These are phyloP conservation scores for Oryza meyeriana DNA, from an alignment of 176 grass and related monocot species.

Conservation along the genomic window DNA sequence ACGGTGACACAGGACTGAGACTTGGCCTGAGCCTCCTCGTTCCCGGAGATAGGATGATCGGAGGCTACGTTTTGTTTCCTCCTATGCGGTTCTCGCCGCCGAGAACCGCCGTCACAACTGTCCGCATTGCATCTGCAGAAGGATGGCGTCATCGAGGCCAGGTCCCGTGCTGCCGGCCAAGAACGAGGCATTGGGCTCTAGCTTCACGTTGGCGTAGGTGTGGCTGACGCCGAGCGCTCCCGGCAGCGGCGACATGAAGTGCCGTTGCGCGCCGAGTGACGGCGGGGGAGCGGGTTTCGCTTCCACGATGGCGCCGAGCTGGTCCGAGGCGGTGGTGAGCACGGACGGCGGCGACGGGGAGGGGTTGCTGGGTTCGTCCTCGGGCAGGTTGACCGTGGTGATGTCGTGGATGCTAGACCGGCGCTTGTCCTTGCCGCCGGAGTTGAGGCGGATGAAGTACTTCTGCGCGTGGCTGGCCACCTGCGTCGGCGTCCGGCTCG, in stretches of 20 bases:
- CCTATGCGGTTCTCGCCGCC: constrained; percentile 3
- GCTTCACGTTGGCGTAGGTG: constrained; percentile 54
- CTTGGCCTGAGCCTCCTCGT: background rate
- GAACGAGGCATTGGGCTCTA: constrained; percentile 43
- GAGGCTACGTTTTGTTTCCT: background rate
- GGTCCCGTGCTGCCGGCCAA: background rate
- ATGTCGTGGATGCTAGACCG: constrained; percentile 99
- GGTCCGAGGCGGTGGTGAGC: constrained; percentile 37
- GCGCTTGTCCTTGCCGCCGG: constrained; percentile 91
- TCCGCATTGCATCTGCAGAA: constrained; percentile 63
- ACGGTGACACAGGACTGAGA: background rate
- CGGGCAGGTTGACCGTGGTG: constrained; percentile 83
- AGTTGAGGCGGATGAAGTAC: constrained; percentile 88
- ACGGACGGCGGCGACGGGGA: constrained; percentile 56
- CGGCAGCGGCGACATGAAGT: constrained; percentile 27
- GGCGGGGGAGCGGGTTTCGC: constrained; percentile 22
- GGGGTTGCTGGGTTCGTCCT: constrained; percentile 40
- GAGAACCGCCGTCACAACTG: constrained; percentile 44
- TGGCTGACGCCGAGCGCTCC: constrained; percentile 20
- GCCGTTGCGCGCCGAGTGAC: constrained; percentile 9
- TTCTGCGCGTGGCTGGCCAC: constrained; percentile 98
- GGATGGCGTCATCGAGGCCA: constrained; percentile 25
- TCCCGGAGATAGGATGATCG: background rate
- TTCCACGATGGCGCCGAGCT: constrained; percentile 42
- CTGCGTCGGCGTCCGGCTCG: constrained; percentile 85